phyloP scores from a whole-genome alignment of 768 basidiomycete species.

The Flagelloscypha sp. region DNA sequence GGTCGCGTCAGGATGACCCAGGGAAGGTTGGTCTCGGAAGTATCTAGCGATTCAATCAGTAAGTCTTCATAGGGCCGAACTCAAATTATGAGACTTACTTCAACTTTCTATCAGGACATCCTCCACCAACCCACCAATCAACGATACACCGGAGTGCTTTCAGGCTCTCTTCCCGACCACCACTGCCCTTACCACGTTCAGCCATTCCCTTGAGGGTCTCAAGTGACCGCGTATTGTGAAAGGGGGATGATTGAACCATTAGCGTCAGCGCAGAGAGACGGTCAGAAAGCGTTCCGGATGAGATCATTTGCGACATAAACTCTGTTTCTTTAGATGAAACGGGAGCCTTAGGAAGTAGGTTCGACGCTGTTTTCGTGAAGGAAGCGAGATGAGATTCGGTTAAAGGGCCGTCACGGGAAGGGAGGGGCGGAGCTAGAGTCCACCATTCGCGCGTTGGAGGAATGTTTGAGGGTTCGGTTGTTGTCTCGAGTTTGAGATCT shows the following conservation, averaged over 20 bases:
- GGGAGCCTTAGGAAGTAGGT: too few species aligned
- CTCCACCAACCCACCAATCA: constrained; percentile 97
- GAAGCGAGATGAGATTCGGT: too few species aligned
- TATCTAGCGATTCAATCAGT: constrained; percentile 47
- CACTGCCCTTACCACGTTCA: constrained; percentile 70
- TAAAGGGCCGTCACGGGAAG: too few species aligned
- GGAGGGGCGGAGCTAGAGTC: too few species aligned
- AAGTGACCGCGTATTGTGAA: constrained; percentile 78
- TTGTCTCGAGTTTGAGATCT: too few species aligned
- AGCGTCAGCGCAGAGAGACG: constrained; percentile 85
- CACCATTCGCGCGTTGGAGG: too few species aligned
- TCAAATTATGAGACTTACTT: constrained; percentile 41
- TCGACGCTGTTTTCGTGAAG: too few species aligned
- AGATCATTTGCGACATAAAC: constrained; percentile 81
- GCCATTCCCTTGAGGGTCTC: constrained; percentile 71
- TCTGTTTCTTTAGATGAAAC: too few species aligned
- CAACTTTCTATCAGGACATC: constrained; percentile 80
- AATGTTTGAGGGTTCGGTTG: too few species aligned
- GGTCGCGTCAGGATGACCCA: constrained; percentile 52
- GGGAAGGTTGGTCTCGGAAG: constrained; percentile 83
- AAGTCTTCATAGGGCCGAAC: constrained; percentile 1
- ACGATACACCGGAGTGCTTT: constrained; percentile 86
- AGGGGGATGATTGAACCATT: constrained; percentile 78
- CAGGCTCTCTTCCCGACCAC: constrained; percentile 86
- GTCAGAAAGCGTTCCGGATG: constrained; percentile 86